phyloP scores from a whole-genome alignment of 441 rosid genomes.

The Bocquillonia castaneifolia region DNA sequence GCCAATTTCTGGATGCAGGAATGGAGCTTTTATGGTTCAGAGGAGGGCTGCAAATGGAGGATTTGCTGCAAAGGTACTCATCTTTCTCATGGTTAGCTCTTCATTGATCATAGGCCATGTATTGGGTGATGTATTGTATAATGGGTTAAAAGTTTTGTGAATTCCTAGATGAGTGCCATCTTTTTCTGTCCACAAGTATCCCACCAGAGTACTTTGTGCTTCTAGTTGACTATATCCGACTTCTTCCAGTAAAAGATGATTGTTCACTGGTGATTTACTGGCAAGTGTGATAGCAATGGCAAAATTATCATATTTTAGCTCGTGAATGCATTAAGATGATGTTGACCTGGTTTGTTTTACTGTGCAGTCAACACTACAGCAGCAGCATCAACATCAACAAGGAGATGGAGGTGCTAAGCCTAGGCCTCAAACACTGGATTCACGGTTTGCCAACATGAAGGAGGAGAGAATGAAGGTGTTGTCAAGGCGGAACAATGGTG shows the following conservation, averaged over 20 bases:
- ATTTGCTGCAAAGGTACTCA: conserved; percentile 46
- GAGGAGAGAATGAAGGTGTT: conserved; percentile 59
- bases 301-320: not conserved
- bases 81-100: not conserved
- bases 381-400: conserved; percentile 31
- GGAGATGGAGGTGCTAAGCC: conserved; percentile 38
- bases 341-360: not conserved
- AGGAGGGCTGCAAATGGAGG: conserved; percentile 37
- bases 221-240: too few species aligned
- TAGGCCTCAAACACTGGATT: conserved; percentile 75
- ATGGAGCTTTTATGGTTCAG: conserved; percentile 35
- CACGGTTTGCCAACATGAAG: conserved; percentile 72
- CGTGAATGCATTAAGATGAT: not conserved
- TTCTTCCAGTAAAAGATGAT: not conserved
- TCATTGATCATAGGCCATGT: not conserved
- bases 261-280: not conserved
- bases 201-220: too few species aligned
- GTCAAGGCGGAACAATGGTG: conserved; percentile 30
- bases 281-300: not conserved
- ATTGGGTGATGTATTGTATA: not conserved
- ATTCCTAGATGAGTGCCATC: not conserved
- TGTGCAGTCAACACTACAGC: conserved; percentile 29
- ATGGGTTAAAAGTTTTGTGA: not conserved
- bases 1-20: conserved; percentile 43
- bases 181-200: too few species aligned